A percentile compares a stretch with the other conserved stretches of the same genome.
Conservation (phyloP, 2,329 filamentous ascomycete species). For the Xylaria sp. region DNA sequence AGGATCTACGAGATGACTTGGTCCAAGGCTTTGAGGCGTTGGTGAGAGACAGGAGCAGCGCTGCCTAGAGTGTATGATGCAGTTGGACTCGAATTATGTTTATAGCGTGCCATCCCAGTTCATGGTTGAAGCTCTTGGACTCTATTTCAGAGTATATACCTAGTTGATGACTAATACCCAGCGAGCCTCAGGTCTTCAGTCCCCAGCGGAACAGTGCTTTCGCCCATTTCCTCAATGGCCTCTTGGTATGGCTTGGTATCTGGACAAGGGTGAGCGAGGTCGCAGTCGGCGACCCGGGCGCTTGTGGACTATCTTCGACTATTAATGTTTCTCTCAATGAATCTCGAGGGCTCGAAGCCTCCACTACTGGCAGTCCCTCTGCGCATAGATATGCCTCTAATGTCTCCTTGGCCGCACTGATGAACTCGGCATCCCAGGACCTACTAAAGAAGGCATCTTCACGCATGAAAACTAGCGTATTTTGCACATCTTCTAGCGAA, state of each 20-base stretch:
- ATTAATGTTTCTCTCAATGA: not conserved
- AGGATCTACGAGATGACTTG: slow-evolving; percentile 84
- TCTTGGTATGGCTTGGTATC: not conserved
- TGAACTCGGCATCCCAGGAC: not conserved
- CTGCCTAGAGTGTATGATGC: not conserved
- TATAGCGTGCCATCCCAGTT: not conserved
- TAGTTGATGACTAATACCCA: not conserved
- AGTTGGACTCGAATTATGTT: not conserved
- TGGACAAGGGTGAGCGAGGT: not conserved
- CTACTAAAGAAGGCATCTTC: no score
- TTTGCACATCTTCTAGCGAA: not conserved
- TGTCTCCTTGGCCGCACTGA: not conserved
- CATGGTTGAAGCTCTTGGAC: not conserved
- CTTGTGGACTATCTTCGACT: not conserved
- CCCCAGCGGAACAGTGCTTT: slow-evolving; percentile 3
- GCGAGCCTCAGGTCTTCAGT: not conserved
- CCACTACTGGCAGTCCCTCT: not conserved
- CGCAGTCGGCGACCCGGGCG: not conserved
- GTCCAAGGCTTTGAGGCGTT: slow-evolving; percentile 72
- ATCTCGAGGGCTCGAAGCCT: not conserved
- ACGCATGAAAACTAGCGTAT: no score
- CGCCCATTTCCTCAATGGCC: not conserved
- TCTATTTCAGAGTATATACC: not conserved
- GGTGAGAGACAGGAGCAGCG: slow-evolving; percentile 47
- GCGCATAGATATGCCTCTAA: not conserved